Evolutionary conservation across 257 asterid species (phyloP).

Genomic region (Solanum dulcamara): DNA sequence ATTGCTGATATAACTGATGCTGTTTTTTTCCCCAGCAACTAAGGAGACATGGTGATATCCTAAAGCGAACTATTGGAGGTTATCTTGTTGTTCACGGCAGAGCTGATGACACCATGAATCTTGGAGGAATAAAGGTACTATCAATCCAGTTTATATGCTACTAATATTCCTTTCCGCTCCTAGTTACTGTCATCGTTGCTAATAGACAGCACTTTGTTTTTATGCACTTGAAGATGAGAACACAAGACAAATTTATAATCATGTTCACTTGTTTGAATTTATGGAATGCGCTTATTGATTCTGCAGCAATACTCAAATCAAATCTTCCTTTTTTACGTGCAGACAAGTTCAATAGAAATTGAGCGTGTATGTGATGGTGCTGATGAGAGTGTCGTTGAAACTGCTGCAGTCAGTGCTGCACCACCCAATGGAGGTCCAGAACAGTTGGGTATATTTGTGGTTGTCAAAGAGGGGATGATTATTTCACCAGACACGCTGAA

Average conservation of each 20-base stretch:
- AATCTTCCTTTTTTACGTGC: not conserved
- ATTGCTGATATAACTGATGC: not conserved
- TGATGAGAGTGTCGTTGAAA: slow-evolving; percentile 65
- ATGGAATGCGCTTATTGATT: not conserved
- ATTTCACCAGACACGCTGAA: slow-evolving; percentile 31
- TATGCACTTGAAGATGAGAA: not conserved
- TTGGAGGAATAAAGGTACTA: slow-evolving; percentile 84
- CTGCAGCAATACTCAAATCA: not conserved
- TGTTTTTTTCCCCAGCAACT: slow-evolving; percentile 41
- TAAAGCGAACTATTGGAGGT: slow-evolving; percentile 70
- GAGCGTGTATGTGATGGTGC: slow-evolving; percentile 75
- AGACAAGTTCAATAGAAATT: slow-evolving; percentile 83
- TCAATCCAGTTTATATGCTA: not conserved
- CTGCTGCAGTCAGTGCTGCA: slow-evolving; percentile 66
- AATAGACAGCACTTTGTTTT: not conserved
- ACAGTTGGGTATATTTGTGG: slow-evolving; percentile 60
- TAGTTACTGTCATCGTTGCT: not conserved
- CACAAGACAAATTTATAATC: not conserved
- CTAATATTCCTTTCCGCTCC: not conserved
- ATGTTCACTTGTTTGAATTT: not conserved
- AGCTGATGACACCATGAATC: slow-evolving; percentile 97
- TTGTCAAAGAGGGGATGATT: slow-evolving; percentile 43
- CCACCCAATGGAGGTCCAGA: slow-evolving; percentile 86
- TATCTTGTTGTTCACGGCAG: slow-evolving; percentile 66
- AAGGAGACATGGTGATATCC: slow-evolving; percentile 83